Conservation (phyloP, 108 stramenopile genomes). For the Conticribra guillardii region DNA sequence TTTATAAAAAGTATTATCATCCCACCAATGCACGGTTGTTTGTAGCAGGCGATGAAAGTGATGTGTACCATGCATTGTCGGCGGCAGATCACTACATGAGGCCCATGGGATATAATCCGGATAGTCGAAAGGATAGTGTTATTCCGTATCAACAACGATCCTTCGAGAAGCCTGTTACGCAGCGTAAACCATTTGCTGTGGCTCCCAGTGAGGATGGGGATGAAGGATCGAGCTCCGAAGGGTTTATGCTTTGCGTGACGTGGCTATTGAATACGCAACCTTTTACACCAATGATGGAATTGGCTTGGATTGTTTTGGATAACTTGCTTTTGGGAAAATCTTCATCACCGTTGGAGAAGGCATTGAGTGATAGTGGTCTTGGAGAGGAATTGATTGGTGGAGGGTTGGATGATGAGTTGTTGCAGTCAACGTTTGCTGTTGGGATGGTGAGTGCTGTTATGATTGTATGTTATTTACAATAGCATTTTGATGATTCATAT, state of each 20-base stretch:
- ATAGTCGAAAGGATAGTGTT: slow-evolving; percentile 38
- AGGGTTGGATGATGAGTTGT: slow-evolving; percentile 63
- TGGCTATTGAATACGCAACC: slow-evolving; percentile 88
- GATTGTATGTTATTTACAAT: no score
- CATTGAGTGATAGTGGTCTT: slow-evolving; percentile 44
- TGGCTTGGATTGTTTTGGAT: slow-evolving; percentile 82
- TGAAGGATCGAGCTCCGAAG: slow-evolving; percentile 18
- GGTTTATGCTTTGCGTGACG: slow-evolving; percentile 78
- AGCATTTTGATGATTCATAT: no score
- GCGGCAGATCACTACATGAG: slow-evolving; percentile 53
- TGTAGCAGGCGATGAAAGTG: slow-evolving; percentile 89
- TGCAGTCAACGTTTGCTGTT: slow-evolving; percentile 75
- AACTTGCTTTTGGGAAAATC: slow-evolving; percentile 79
- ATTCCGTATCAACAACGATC: slow-evolving; percentile 50
- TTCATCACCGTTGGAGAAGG: slow-evolving; percentile 62
- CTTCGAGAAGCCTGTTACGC: slow-evolving; percentile 42
- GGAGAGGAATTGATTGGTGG: slow-evolving; percentile 68
- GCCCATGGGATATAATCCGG: slow-evolving; percentile 57
- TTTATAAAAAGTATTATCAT: slow-evolving; percentile 91
- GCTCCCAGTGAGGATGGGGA: slow-evolving; percentile 28
- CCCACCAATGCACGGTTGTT: slow-evolving; percentile 92
- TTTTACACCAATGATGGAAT: slow-evolving; percentile 64
- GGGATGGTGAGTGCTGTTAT: slow-evolving; percentile 67
- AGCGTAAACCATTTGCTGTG: slow-evolving; percentile 55
- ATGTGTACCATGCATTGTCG: slow-evolving; percentile 72